phyloP scores from a whole-genome alignment of 768 basidiomycete genomes.

The Daedaleopsis nitida region DNA sequence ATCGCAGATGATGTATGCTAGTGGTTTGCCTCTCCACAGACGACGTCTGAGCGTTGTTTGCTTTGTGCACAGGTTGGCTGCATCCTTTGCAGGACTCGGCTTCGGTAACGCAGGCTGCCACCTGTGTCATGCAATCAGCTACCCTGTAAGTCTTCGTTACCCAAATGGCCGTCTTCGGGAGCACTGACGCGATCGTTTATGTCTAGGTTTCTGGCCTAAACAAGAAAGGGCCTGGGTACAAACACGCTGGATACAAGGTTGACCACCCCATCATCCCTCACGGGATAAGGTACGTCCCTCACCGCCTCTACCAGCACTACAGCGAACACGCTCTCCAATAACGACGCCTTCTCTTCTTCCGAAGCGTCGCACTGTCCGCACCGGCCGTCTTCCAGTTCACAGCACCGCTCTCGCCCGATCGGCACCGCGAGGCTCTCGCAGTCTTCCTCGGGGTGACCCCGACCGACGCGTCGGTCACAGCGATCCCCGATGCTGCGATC shows the following conservation, averaged over 20 bases:
- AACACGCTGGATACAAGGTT: conserved; percentile 85
- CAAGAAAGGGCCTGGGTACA: conserved; percentile 90
- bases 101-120: conserved; percentile 94
- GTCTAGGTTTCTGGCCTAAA: conserved; percentile 87
- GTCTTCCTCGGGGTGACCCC: conserved; percentile 72
- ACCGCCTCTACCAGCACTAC: no score
- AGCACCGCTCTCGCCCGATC: conserved; percentile 87
- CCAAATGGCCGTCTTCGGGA: not conserved
- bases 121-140: conserved; percentile 87
- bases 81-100: conserved; percentile 94
- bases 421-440: conserved; percentile 86
- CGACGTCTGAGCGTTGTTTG: not conserved
- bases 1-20: conserved; percentile 82
- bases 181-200: not conserved
- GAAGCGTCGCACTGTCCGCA: conserved; percentile 83
- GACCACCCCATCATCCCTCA: conserved; percentile 92
- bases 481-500: conserved; percentile 77
- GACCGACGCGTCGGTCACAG: conserved; percentile 67
- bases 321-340: not conserved
- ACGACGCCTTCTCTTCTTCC: conserved; percentile 4
- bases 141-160: conserved; percentile 56
- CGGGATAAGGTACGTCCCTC: conserved; percentile 63
- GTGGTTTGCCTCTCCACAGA: not conserved
- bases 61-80: conserved; percentile 61
- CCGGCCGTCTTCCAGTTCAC: conserved; percentile 97